Base-by-base conservation (phyloP, 352 stramenopile species). In the Thraustochytrium sp. region DNA sequence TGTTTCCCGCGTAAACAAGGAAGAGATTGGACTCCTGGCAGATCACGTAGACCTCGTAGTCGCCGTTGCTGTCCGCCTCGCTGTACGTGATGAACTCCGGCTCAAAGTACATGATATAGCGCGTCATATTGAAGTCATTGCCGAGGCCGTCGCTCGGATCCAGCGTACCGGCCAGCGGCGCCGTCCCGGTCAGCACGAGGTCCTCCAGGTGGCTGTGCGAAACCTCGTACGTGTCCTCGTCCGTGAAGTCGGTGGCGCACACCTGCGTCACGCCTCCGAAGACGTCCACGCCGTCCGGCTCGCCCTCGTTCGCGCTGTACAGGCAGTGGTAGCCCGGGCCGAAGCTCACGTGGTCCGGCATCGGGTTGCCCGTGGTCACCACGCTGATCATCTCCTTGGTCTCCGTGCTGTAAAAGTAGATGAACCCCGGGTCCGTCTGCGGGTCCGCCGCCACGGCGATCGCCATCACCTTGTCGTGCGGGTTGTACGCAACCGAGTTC, bases 41-140 rank as follows among this genome's bases (percentile, higher is more conserved):
- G 34, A 68, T 80, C n/a, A 80, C 68, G 38, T 80, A 80, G 21
- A 80, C 37, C 34, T 80, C 68, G 46, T 80, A 80, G n/a, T 40
- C 16, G 46, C 68, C 68, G 23, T 76, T 44, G 0, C 26, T 44
- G 31, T 36, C 53, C 21, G 68, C 44, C 2, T 61, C 46, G 48
- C 48, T 65, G 68, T 80, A 80, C 9, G 68, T 80, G 26, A 80
- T 80, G 46, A 55, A 80, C 44, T 80, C 68, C 8, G 68, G 68
- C 68, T 80, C 68, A 18, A 63, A 23, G 34, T 72, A 63, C 23
- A 11, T 64, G 34, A 64, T 64, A 26, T 36, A 48, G 4, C 9
- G 44, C 0, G 9, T 34, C 9, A 61, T 31, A 31, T 5, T 76
- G 9, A 11, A 11, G 40, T 3, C 18, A 42, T 42, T 1, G 31